phyloP scores from a whole-genome alignment of 768 basidiomycete genomes.

The Boletus edulis region DNA sequence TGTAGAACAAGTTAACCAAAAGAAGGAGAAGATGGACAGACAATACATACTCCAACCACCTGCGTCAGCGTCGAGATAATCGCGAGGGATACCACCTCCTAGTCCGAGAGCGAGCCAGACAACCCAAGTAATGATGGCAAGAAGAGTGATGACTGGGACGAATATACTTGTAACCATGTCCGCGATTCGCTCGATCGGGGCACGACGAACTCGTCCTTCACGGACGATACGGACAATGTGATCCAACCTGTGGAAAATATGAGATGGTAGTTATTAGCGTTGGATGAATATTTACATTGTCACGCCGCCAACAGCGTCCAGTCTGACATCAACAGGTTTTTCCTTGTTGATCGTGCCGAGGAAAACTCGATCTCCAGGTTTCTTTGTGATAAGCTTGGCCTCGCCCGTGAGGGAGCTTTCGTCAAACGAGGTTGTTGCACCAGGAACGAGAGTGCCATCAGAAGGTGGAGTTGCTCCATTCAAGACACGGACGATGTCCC shows the following conservation, averaged over 20 bases:
- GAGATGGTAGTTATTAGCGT: background rate
- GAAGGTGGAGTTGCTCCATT: constrained; percentile 74
- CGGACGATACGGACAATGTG: constrained; percentile 74
- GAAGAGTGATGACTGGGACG: constrained; percentile 73
- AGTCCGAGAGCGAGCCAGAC: constrained; percentile 70
- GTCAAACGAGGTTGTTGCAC: constrained; percentile 55
- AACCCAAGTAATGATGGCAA: constrained; percentile 69
- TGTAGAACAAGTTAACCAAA: background rate
- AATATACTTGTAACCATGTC: constrained; percentile 76
- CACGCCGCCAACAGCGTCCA: constrained; percentile 60
- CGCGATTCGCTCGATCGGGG: constrained; percentile 79
- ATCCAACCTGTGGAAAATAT: constrained; percentile 52
- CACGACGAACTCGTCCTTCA: constrained; percentile 68
- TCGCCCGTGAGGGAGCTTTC: constrained; percentile 89
- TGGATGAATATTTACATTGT: constrained; percentile 53
- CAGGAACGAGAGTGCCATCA: constrained; percentile 63
- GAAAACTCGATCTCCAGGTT: constrained; percentile 60
- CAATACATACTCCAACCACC: constrained; percentile 61
- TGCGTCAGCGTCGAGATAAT: constrained; percentile 51
- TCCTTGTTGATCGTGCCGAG: constrained; percentile 77
- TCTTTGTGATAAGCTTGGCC: constrained; percentile 59
- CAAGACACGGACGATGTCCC: constrained; percentile 71
- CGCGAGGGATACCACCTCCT: constrained; percentile 50
- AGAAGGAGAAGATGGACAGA: background rate
- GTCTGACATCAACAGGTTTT: constrained; percentile 54